Conservation (phyloP, 352 stramenopile species). For the Phytophthora brassicae region DNA sequence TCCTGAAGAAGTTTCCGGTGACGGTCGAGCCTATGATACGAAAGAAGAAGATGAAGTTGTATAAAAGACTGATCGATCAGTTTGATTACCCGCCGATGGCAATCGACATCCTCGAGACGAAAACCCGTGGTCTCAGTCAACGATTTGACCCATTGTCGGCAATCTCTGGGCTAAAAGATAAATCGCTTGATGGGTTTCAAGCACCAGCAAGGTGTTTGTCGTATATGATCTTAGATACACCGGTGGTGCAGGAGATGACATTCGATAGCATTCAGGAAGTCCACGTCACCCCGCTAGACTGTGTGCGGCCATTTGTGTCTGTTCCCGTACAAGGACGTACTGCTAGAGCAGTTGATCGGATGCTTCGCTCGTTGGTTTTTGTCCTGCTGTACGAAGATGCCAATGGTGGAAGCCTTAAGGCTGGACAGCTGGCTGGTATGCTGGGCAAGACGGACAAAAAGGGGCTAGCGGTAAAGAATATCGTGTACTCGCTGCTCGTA, state of each 20-base stretch:
- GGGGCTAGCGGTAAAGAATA: conserved; percentile 41
- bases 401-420: conserved; percentile 30
- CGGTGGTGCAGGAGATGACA: conserved; percentile 44
- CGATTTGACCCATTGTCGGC: conserved; percentile 56
- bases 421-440: conserved; percentile 26
- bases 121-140: conserved; percentile 45
- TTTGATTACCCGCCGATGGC: conserved; percentile 55
- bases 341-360: conserved; percentile 35
- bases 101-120: conserved; percentile 67
- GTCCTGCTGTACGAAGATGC: conserved; percentile 42
- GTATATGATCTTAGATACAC: conserved; percentile 54
- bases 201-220: conserved; percentile 40
- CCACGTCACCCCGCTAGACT: conserved; percentile 26
- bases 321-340: conserved; percentile 32
- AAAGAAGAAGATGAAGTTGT: conserved; percentile 53
- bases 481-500: conserved; percentile 57
- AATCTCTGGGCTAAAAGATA: conserved; percentile 25
- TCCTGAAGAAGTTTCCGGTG: conserved; percentile 54
- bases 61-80: conserved; percentile 60
- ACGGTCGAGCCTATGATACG: conserved; percentile 31
- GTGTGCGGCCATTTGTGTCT: conserved; percentile 38
- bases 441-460: conserved; percentile 45
- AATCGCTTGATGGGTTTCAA: conserved; percentile 44
- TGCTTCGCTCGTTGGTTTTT: conserved; percentile 53
- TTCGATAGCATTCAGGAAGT: conserved; percentile 25